Evolutionary conservation across 2,329 filamentous ascomycete genomes (phyloP).

Genomic region (Penicillium sp.): DNA sequence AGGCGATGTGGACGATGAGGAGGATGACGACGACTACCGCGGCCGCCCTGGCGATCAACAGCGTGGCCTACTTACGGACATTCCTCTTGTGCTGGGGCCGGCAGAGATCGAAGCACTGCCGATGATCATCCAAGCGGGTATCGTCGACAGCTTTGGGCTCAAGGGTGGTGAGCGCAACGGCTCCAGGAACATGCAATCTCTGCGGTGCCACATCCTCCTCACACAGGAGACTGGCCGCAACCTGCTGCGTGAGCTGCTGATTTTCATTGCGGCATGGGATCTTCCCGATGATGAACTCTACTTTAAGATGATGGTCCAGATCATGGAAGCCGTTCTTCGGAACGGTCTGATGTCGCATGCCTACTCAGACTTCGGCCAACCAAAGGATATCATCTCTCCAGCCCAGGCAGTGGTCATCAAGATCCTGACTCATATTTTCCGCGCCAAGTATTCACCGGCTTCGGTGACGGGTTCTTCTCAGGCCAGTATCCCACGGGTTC

Average conservation of each 20-base stretch:
- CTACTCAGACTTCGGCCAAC: constrained; percentile 84
- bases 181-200: constrained; percentile 75
- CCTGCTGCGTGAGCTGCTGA: constrained; percentile 79
- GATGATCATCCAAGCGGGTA: constrained; percentile 95
- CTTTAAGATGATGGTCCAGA: constrained; percentile 94
- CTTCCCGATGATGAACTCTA: constrained; percentile 89
- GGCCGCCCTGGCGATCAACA: constrained; percentile 49
- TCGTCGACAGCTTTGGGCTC: constrained; percentile 71
- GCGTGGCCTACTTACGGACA: constrained; percentile 82
- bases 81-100: constrained; percentile 87
- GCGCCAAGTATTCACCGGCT: constrained; percentile 53
- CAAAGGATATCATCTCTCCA: constrained; percentile 93
- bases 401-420: constrained; percentile 91
- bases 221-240: constrained; percentile 88
- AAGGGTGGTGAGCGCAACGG: constrained; percentile 59
- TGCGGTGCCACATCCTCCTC: constrained; percentile 81
- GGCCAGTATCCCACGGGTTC: constrained; percentile 53
- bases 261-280: constrained; percentile 97
- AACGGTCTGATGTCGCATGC: constrained; percentile 86
- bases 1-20: constrained; percentile 52
- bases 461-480: constrained; percentile 44
- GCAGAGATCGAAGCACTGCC: constrained; percentile 94
- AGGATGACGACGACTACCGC: constrained; percentile 50
- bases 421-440: constrained; percentile 83
- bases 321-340: constrained; percentile 86